phyloP scores from a whole-genome alignment of 305 asterid genomes.

The Solanum aculeatissimum region DNA sequence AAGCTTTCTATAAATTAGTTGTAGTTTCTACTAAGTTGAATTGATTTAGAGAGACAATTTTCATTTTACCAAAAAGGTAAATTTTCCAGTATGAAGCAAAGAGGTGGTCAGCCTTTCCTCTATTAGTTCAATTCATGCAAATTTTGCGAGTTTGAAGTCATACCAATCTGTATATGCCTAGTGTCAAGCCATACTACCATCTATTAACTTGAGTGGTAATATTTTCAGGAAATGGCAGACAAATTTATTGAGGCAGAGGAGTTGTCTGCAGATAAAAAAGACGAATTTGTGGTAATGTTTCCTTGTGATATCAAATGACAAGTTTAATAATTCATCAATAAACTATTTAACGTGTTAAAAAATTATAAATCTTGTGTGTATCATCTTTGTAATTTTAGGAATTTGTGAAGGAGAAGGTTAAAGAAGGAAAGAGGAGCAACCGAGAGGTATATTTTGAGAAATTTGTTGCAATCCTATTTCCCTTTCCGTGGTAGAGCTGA shows the following conservation, averaged over 20 bases:
- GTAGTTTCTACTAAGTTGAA: background rate
- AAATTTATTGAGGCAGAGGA: conserved; percentile 63
- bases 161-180: background rate
- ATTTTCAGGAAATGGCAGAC: conserved; percentile 55
- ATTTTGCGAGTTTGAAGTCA: background rate
- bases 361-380: background rate
- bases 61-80: background rate
- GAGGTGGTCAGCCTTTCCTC: background rate
- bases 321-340: background rate
- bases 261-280: conserved; percentile 54
- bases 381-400: conserved; percentile 17
- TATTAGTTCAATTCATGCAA: background rate
- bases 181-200: background rate
- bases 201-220: background rate
- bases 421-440: conserved; percentile 58
- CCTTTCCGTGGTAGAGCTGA: background rate
- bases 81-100: background rate
- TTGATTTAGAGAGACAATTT: background rate
- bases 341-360: background rate
- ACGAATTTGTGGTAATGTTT: conserved; percentile 46
- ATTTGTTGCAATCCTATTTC: background rate
- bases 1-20: background rate
- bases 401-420: conserved; percentile 59
- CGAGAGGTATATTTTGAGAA: conserved; percentile 44
- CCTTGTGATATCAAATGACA: background rate